Conservation (phyloP, 129 eudicot genomes). For the Gnaphalium uliginosum region DNA sequence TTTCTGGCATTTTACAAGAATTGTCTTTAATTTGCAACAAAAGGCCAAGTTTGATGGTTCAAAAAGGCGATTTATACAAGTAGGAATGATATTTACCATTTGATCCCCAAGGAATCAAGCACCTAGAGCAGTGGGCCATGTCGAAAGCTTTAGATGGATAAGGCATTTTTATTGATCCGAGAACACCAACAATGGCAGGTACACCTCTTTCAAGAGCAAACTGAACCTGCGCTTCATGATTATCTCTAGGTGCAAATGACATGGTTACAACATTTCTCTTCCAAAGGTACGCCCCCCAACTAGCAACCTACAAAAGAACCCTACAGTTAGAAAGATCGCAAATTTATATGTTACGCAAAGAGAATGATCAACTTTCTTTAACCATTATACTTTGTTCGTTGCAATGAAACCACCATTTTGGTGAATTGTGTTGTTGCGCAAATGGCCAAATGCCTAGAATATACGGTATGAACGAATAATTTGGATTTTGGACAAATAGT, state of each 20-base stretch:
- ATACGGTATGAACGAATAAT: neutral
- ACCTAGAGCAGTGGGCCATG: slow-evolving; percentile 98
- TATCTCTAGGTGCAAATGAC: slow-evolving; percentile 97
- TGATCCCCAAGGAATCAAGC: slow-evolving; percentile 93
- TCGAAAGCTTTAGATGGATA: slow-evolving; percentile 87
- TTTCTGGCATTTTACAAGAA: neutral
- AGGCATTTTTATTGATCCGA: slow-evolving; percentile 89
- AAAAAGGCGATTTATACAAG: neutral
- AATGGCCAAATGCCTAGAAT: neutral
- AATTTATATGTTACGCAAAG: neutral
- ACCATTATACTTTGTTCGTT: neutral
- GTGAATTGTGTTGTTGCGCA: neutral
- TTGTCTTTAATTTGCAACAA: neutral
- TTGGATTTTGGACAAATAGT: neutral
- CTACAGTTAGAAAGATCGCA: slow-evolving; percentile 5
- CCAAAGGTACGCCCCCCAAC: slow-evolving; percentile 99
- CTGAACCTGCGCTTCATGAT: slow-evolving; percentile 97
- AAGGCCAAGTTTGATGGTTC: slow-evolving; percentile 2
- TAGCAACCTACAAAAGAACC: slow-evolving; percentile 70
- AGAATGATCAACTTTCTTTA: slow-evolving; percentile 5
- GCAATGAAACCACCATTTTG: neutral
- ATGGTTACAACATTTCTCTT: slow-evolving; percentile 86
- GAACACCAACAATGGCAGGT: slow-evolving; percentile 96
- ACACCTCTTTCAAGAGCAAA: slow-evolving; percentile 98
- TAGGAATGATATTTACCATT: slow-evolving; percentile 55